Evolutionary conservation across 176 grass and related monocot genomes (phyloP), one percentile per base, ranked within the genome.

Genomic region (maize (Zea mays)): DNA sequence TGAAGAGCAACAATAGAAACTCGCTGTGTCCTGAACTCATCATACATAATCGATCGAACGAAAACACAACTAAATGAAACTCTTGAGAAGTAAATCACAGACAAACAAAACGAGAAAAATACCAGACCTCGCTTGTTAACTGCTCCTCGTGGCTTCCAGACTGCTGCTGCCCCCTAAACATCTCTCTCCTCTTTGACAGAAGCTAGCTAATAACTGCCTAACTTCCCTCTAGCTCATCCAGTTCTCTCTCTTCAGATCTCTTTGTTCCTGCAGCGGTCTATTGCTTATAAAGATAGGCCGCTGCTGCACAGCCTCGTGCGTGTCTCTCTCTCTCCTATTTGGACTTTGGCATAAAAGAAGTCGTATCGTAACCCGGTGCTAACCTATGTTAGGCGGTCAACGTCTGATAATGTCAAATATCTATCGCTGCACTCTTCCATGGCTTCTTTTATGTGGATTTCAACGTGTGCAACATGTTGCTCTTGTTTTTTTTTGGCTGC

Each of bases 391-490:
- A 85, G 73, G 78, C 56, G 48, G 89, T 85, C 92, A 86, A 63
- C 76, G 64, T 90, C 78, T 51, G 50, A 87, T 85, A 71, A 71
- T 93, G 88, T 93, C 88, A 90, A 85, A 82, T 63, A 83, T 64
- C 36, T 63, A 83, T 64, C 36, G 52, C 81, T 82, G 71, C 84
- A 84, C 77, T 78, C 84, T 83, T 95, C 75, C 79, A 82, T 82
- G 76, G 81, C 71, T 81, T 71, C 27, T 27, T 88, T 85, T 84
- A 72, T 81, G 77, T 85, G 41, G 84, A 75, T 66, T 87, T 89
- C 88, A 89, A 97, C 86, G 86, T 91, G 90, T 74, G 84, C 75
- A 81, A 85, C 84, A 79, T 97, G 84, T 76, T 87, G 81, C 46
- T 69, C 50, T 79, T 89, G 70, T 84, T 49, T 65, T 61, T 71